Base-by-base conservation (phyloP, 305 asterid genomes). In the Monarda citriodora region DNA sequence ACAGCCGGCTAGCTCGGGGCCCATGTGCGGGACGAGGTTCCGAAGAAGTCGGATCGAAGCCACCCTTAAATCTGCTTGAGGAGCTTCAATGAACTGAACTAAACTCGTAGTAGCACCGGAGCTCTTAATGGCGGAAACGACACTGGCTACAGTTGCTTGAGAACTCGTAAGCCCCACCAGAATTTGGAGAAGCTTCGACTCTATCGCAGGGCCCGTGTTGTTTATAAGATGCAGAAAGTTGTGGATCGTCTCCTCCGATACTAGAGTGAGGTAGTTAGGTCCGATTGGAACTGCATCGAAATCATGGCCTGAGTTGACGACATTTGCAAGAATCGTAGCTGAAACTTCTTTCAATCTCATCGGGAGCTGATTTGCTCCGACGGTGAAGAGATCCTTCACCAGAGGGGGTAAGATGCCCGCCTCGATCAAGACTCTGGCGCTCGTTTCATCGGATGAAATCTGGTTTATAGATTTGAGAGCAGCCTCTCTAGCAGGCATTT, bases 171-270 rank as follows among this genome's bases (percentile, higher is more conserved):
- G 98, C 53, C 99, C 99, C 23, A 94, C 89, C 31, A 94, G 98
- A 58, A 94, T 93, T 76, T 90, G 97, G 63, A 94, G 82, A 63
- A 94, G 96, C 80, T 81, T 90, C 67, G 93, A 90, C 78, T 75
- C 96, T 46, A 94, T 94, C 31, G 97, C 66, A 14, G 99, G 99
- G 57, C 99, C 99, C 0, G 97, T 94, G 80, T 90, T 94, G 85
- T 80, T 88, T 25, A 94, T 94, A 37, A 90, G 97, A 61, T 84
- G 85, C n/a, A 94, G 82, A 54, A 94, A 87, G 69, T 82, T 84
- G 57, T 86, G 97, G 56, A 94, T 73, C 32, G 82, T 80, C 46
- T 84, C 96, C 72, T 90, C 95, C 1, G 99, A 91, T 56, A 90
- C 93, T 13, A 94, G 75, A 21, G 99, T 90, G 63, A 71, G 95